Evolutionary conservation across 1,139 yeast species (phyloP).

Genomic region (Yamadazyma blattariae): DNA sequence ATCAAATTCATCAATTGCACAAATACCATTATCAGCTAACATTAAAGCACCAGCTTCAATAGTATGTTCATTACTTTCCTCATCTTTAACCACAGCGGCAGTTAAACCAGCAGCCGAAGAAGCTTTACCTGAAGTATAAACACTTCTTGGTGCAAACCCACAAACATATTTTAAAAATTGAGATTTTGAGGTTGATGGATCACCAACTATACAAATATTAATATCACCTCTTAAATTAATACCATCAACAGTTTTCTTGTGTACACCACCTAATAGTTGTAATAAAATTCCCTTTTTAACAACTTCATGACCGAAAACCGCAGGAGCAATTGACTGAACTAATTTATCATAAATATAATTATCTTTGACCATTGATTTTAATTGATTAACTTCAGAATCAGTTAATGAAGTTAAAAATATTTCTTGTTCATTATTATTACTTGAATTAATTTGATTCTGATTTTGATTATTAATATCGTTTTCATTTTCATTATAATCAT

Average conservation of each 20-base stretch:
- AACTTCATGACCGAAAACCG: conserved; percentile 94
- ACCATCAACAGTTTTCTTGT: conserved; percentile 91
- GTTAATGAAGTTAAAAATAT: conserved; percentile 76
- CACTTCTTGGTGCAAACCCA: conserved; percentile 89
- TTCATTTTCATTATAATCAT: conserved; percentile 29
- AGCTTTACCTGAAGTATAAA: conserved; percentile 97
- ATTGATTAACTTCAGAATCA: conserved; percentile 78
- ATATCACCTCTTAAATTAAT: conserved; percentile 96
- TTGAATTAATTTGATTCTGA: conserved; percentile 20
- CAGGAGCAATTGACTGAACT: conserved; percentile 91
- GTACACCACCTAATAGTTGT: conserved; percentile 95
- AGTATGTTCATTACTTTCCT: conserved; percentile 95
- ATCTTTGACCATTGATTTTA: conserved; percentile 89
- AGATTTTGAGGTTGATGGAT: conserved; percentile 96
- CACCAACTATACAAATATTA: conserved; percentile 95
- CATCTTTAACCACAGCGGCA: conserved; percentile 97
- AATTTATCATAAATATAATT: conserved; percentile 81
- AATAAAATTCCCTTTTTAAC: conserved; percentile 88
- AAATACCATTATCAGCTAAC: conserved; percentile 98
- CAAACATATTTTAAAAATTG: conserved; percentile 94
- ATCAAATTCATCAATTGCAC: conserved; percentile 98
- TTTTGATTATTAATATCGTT: conserved; percentile 3
- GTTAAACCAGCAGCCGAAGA: conserved; percentile 99
- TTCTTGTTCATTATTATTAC: conserved; percentile 68
- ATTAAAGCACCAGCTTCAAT: conserved; percentile 98